A percentile compares a stretch with the other conserved stretches of the same genome.
Evolutionary conservation across 495 filamentous ascomycete genomes (phyloP).

Genomic region (Neurospora cerealis): DNA sequence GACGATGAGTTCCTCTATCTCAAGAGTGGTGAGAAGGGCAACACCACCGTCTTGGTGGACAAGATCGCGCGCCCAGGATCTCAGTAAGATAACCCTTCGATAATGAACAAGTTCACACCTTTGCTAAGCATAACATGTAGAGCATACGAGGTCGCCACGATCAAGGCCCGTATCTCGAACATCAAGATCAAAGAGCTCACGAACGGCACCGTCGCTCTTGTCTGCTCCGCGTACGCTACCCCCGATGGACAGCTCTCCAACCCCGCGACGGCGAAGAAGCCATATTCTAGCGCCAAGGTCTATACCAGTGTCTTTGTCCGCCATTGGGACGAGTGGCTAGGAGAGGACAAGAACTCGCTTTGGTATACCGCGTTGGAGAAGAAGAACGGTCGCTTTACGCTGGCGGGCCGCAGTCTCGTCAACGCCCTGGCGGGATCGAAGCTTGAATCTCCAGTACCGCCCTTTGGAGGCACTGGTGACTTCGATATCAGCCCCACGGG

Average conservation of each 20-base stretch:
- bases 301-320: conserved; percentile 64
- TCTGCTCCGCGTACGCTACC: conserved; percentile 52
- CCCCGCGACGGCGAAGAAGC: conserved; percentile 42
- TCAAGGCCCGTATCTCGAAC: conserved; percentile 62
- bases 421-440: conserved; percentile 50
- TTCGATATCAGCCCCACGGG: conserved; percentile 46
- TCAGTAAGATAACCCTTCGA: background rate
- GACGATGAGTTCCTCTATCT: conserved; percentile 59
- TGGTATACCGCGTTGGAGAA: conserved; percentile 60
- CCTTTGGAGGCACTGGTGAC: conserved; percentile 45
- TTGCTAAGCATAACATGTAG: conserved; percentile 1
- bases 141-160: conserved; percentile 47
- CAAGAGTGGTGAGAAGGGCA: conserved; percentile 52
- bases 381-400: conserved; percentile 28
- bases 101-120: background rate
- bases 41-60: conserved; percentile 52
- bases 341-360: conserved; percentile 58
- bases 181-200: conserved; percentile 58
- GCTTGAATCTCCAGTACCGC: conserved; percentile 52
- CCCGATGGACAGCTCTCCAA: conserved; percentile 55
- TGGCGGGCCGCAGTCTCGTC: conserved; percentile 31
- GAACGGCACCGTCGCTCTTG: conserved; percentile 57
- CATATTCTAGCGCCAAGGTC: conserved; percentile 49
- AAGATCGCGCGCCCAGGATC: conserved; percentile 26
- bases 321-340: conserved; percentile 67